phyloP scores from a whole-genome alignment of 2,329 filamentous ascomycete genomes.

The Aaosphaeria pasadenensis region DNA sequence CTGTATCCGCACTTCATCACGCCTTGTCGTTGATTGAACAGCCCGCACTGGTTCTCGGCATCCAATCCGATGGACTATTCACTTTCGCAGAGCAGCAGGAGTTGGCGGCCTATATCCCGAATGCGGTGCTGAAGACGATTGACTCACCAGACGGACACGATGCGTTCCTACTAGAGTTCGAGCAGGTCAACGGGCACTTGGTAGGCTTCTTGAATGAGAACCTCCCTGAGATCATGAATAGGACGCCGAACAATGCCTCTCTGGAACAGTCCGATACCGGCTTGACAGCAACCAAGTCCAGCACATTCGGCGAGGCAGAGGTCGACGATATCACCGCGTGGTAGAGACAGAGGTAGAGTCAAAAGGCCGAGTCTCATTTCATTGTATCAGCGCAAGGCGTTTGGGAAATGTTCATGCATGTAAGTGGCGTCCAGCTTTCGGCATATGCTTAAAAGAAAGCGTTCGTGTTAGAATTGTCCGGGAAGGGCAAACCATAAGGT shows the following conservation, averaged over 20 bases:
- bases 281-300: slow-evolving; percentile 73
- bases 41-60: slow-evolving; percentile 86
- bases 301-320: slow-evolving; percentile 92
- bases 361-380: not conserved
- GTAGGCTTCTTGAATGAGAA: slow-evolving; percentile 78
- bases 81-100: slow-evolving; percentile 97
- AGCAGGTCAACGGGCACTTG: slow-evolving; percentile 90
- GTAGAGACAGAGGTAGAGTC: slow-evolving; percentile 46
- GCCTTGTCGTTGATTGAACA: slow-evolving; percentile 82
- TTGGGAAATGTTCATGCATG: slow-evolving; percentile 7
- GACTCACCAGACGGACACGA: slow-evolving; percentile 95
- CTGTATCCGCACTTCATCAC: slow-evolving; percentile 57
- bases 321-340: slow-evolving; percentile 95
- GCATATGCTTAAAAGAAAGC: slow-evolving; percentile 38
- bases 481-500: slow-evolving; percentile 25
- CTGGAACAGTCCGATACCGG: slow-evolving; percentile 29
- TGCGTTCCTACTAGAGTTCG: slow-evolving; percentile 93
- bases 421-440: slow-evolving; percentile 26
- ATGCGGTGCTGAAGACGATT: slow-evolving; percentile 78
- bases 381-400: slow-evolving; percentile 30
- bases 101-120: slow-evolving; percentile 75
- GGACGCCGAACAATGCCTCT: slow-evolving; percentile 41
- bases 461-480: slow-evolving; percentile 13
- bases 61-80: slow-evolving; percentile 93
- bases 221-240: slow-evolving; percentile 82